Evolutionary conservation across 1,284 basidiomycete species (phyloP), one percentile per base, ranked within the genome.

Genomic region (Fomitopsis betulina): DNA sequence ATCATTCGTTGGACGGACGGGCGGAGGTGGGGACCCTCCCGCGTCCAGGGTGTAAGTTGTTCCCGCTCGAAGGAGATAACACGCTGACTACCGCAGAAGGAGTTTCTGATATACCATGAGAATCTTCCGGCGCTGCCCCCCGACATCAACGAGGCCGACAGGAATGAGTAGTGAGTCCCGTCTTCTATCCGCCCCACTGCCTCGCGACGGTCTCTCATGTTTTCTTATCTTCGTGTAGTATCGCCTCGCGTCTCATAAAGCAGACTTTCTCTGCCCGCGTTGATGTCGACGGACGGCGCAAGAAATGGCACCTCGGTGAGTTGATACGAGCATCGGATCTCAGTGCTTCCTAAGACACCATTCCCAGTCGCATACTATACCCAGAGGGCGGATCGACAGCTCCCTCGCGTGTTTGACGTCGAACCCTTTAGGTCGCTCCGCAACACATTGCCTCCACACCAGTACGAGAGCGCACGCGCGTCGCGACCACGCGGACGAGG

Each of bases 281-380:
- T 42, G 79, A 87, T 33, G 84, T 83, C 3, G 64, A 76, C 21
- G 73, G 77, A 58, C 86, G 86, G 33, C 79, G 81, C 60, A 79
- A 85, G 61, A 91, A 91, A 66, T 90, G 89, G 89, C 89, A 91
- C 64, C 76, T 91, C 35, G 91, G 88, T 90, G 67, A 58, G 86
- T 75, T 47, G 13, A 58, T 55, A 58, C 58, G 54, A 56, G 33
- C 17, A 47, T 13, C 13, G 21, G 25, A 1, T 30, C 17, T n/a
- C 3, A 9, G 25, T 23, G 17, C 38, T 21, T 12, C 30, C 37
- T 12, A 9, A 15, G 9, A n/a, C n/a, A 5, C 19, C 40, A 50
- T 53, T 38, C 55, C 35, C 63, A 90, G 87, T 88, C 62, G 87
- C 88, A 32, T 90, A 90, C 71, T 89, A 84, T 63, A 87, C 85